Evolutionary conservation across 306 rosid species (phyloP), one percentile per base, ranked within the genome.

Genomic region (Dalbergia cochinchinensis): DNA sequence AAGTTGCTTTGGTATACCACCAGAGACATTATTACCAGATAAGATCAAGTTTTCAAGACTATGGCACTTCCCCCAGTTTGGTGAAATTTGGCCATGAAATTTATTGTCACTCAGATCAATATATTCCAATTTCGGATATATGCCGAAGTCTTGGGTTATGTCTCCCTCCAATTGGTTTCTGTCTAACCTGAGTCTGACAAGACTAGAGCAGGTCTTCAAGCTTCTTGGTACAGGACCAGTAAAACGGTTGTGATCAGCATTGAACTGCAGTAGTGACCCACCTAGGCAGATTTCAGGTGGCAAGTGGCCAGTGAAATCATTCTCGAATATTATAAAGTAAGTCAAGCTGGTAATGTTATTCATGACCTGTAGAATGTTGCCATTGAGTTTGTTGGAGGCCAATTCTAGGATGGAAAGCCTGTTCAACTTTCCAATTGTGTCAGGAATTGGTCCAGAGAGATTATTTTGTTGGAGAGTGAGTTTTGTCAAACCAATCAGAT

Each of bases 131-230:
- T 74, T 11, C 1, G 84, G 85, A 62, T 85, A 88, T 3, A 69
- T 63, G 5, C 86, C 86, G 31, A 85, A 82, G 35, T 26, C 31
- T 26, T 26, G 59, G 8, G 76, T 18, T 70, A 88, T 70, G 31
- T 88, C 79, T 55, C 85, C 89, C 78, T 48, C 57, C 1, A 83
- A 0, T 19, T 77, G 84, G 63, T 85, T 87, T 15, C 8, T 20
- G 1, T 69, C 22, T 16, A 85, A 22, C 69, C 58, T 66, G 35
- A 85, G 8, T 71, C 79, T 83, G 5, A 0, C 0, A 61, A 82
- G 37, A 22, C 54, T 79, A 2, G 82, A 8, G 51, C 82, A 78
- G 48, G 69, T 78, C 54, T 69, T 82, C 50, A 82, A 69, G 60
- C 53, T 69, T 19, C 5, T 69, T 14, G 85, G 85, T 0, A 82